Percentiles rank a stretch among this genome's conserved stretches.
These are phyloP conservation scores for Quercus parvula DNA, from an alignment of 306 rosid species.

Conservation along the genomic window DNA sequence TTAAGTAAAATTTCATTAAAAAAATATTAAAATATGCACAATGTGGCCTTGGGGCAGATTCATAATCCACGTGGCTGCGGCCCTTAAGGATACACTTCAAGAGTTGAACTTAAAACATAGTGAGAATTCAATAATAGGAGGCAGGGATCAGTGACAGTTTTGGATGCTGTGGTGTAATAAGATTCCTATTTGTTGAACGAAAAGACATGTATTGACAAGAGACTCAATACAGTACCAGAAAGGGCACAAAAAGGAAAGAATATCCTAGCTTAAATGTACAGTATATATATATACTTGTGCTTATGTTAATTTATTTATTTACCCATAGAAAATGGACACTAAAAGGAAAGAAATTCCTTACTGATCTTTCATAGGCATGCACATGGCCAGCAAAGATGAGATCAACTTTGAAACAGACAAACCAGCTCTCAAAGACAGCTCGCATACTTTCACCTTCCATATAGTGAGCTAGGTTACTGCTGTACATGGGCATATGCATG, in stretches of 20 bases:
- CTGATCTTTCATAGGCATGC: slow-evolving; percentile 99
- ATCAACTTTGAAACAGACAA: slow-evolving; percentile 71
- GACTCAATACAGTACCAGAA: neutral
- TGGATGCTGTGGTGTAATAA: neutral
- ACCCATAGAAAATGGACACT: neutral
- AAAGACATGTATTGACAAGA: neutral
- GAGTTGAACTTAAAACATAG: neutral
- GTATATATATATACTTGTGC: neutral
- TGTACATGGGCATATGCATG: slow-evolving; percentile 86
- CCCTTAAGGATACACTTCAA: neutral
- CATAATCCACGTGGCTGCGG: neutral
- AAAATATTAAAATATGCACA: neutral
- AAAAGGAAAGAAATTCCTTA: slow-evolving; percentile 32
- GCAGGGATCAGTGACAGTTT: neutral
- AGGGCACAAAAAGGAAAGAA: neutral
- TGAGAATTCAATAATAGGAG: neutral
- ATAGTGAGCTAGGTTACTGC: slow-evolving; percentile 73
- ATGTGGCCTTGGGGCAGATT: neutral
- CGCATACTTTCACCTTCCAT: slow-evolving; percentile 99
- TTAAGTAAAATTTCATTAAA: neutral
- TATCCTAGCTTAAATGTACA: neutral
- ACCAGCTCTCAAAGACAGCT: slow-evolving; percentile 80
- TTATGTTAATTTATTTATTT: neutral
- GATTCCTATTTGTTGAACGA: neutral
- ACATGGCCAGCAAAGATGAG: slow-evolving; percentile 94